Percentiles rank a stretch among this genome's conserved stretches.
These are phyloP conservation scores for Vaccinium darrowii DNA, from an alignment of 148 eudicot species.

Conservation along the genomic window DNA sequence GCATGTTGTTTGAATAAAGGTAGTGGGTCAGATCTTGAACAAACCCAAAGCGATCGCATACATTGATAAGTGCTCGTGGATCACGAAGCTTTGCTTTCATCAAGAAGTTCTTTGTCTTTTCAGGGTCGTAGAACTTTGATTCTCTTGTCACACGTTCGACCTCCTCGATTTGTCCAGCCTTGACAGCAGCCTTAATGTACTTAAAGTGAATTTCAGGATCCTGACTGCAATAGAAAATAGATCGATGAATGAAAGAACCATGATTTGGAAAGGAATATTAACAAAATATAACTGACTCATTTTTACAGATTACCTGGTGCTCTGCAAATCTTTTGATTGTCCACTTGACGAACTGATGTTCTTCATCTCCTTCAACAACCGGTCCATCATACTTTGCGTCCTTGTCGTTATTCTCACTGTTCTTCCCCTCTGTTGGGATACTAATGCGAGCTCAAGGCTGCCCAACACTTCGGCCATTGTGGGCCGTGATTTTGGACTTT, in stretches of 20 bases:
- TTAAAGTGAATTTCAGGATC: conserved; percentile 28
- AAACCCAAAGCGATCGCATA: conserved; percentile 83
- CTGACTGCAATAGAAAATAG: not conserved
- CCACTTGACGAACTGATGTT: not conserved
- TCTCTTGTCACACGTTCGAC: conserved; percentile 68
- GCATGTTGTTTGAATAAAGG: conserved; percentile 22
- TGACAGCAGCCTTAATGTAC: conserved; percentile 86
- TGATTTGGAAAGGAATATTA: not conserved
- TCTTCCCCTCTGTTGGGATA: not conserved
- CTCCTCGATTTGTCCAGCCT: conserved; percentile 81
- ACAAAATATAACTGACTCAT: not conserved
- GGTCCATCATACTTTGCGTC: not conserved
- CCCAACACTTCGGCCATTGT: not conserved
- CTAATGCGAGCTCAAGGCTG: conserved; percentile 5
- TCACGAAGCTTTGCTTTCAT: conserved; percentile 75
- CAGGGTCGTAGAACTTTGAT: conserved; percentile 41
- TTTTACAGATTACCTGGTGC: not conserved
- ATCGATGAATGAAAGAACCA: not conserved
- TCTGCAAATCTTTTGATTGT: not conserved
- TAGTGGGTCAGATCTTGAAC: conserved; percentile 81
- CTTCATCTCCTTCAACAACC: not conserved
- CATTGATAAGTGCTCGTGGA: conserved; percentile 43
- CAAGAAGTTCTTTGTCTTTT: conserved; percentile 77
- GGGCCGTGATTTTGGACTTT: not conserved
- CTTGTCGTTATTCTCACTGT: not conserved